Conservation (phyloP, 352 stramenopile species). For the Pythium chondricola region DNA sequence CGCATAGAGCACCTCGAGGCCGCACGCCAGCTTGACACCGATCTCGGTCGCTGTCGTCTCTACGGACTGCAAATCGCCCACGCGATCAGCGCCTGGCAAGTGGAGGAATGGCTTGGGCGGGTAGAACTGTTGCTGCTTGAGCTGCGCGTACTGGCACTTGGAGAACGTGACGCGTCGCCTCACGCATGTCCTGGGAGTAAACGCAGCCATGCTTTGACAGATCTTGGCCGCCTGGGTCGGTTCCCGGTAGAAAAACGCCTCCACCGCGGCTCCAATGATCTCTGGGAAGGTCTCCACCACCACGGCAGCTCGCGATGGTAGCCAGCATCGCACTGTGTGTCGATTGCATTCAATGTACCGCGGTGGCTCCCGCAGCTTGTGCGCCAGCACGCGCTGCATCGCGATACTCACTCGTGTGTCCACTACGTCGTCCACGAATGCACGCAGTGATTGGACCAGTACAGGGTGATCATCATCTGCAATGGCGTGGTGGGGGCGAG, state of each 20-base stretch:
- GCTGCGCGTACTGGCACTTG: conserved; percentile 77
- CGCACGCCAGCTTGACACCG: conserved; percentile 72
- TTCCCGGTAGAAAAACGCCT: conserved; percentile 38
- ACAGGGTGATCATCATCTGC: not conserved
- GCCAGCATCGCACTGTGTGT: conserved; percentile 21
- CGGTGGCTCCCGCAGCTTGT: conserved; percentile 13
- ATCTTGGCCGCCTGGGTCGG: conserved; percentile 29
- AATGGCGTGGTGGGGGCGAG: no score
- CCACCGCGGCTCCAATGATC: conserved; percentile 23
- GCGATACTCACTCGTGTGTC: conserved; percentile 8
- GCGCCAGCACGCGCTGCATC: conserved; percentile 16
- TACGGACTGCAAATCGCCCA: conserved; percentile 4
- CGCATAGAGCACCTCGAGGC: conserved; percentile 64
- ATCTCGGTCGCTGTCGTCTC: conserved; percentile 41
- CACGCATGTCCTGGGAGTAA: conserved; percentile 19
- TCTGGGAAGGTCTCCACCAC: conserved; percentile 11
- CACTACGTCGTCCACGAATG: conserved; percentile 6
- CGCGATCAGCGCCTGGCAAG: not conserved
- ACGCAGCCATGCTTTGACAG: conserved; percentile 50
- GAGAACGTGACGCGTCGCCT: conserved; percentile 53
- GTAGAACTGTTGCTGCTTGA: conserved; percentile 74
- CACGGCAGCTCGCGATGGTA: conserved; percentile 14
- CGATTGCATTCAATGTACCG: conserved; percentile 20
- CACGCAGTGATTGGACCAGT: not conserved
- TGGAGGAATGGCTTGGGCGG: conserved; percentile 51